Conservation (phyloP, 805 yeast species). For the fission yeast (Schizosaccharomyces pombe) region DNA sequence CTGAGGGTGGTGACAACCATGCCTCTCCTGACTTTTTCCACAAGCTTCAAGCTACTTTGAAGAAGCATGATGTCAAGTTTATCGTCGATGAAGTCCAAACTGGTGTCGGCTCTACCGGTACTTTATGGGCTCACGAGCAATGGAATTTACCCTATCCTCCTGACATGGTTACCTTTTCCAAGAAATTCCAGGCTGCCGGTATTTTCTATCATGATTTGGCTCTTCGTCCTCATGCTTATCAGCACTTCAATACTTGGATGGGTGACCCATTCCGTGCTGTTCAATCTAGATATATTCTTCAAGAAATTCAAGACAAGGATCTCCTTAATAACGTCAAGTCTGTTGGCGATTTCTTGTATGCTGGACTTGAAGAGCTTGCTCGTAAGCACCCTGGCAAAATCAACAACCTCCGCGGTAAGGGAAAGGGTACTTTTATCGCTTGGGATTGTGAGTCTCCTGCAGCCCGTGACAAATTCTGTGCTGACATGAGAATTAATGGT, state of each 20-base stretch:
- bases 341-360: conserved; percentile 47
- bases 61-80: conserved; percentile 43
- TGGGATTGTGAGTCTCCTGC: conserved; percentile 37
- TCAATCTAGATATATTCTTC: conserved; percentile 48
- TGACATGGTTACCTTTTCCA: conserved; percentile 67
- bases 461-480: conserved; percentile 38
- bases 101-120: conserved; percentile 73
- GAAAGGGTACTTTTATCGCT: conserved; percentile 61
- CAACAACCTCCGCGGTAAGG: conserved; percentile 44
- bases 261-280: conserved; percentile 71
- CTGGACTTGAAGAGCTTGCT: conserved; percentile 28
- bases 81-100: conserved; percentile 79
- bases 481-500: conserved; percentile 38
- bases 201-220: conserved; percentile 57
- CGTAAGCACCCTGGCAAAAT: conserved; percentile 29
- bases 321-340: conserved; percentile 30
- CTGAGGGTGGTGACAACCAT: conserved; percentile 84
- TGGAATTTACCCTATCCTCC: conserved; percentile 54
- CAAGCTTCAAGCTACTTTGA: conserved; percentile 53
- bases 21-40: conserved; percentile 60
- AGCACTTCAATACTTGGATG: conserved; percentile 87
- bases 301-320: conserved; percentile 38
- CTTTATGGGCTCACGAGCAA: conserved; percentile 74
- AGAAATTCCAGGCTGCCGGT: conserved; percentile 77
- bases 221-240: conserved; percentile 57